A percentile compares a stretch with the other conserved stretches of the same genome.
Conservation (phyloP, 257 asterid species). For the Solanum etuberosum region DNA sequence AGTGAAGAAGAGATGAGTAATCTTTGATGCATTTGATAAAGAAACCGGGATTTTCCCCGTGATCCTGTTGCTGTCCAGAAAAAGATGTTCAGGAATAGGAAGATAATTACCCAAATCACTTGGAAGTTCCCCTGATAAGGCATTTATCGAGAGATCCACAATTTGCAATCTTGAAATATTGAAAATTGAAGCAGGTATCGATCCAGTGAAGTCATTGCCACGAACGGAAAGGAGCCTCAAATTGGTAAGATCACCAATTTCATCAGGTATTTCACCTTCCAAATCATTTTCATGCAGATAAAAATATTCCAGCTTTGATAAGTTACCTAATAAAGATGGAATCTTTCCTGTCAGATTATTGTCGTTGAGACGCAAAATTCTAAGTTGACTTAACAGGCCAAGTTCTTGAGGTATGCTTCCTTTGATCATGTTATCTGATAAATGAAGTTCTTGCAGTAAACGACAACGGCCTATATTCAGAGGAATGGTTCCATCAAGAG, state of each 20-base stretch:
- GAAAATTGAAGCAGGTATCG: constrained; percentile 25
- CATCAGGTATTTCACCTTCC: constrained; percentile 19
- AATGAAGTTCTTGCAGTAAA: constrained; percentile 11
- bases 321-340: constrained; percentile 23
- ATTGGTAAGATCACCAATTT: constrained; percentile 14
- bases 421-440: constrained; percentile 17
- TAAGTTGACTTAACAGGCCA: constrained; percentile 17
- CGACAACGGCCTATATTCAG: constrained; percentile 14
- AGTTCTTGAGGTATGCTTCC: constrained; percentile 27
- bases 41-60: constrained; percentile 19
- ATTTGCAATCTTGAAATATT: constrained; percentile 18
- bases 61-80: constrained; percentile 29
- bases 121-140: constrained; percentile 22
- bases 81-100: constrained; percentile 16
- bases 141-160: constrained; percentile 16
- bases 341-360: constrained; percentile 25
- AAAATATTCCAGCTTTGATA: constrained; percentile 16
- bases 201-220: constrained; percentile 14
- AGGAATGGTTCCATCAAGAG: constrained; percentile 23
- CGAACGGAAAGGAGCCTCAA: constrained; percentile 9
- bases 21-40: constrained; percentile 25
- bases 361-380: constrained; percentile 6
- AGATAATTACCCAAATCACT: constrained; percentile 9
- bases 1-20: constrained; percentile 7
- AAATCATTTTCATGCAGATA: constrained; percentile 21